A percentile compares a stretch with the other conserved stretches of the same genome.
These are phyloP conservation scores for Aspergillus sclerotiicarbonarius DNA, from an alignment of 495 filamentous ascomycete genomes.

Conservation along the genomic window DNA sequence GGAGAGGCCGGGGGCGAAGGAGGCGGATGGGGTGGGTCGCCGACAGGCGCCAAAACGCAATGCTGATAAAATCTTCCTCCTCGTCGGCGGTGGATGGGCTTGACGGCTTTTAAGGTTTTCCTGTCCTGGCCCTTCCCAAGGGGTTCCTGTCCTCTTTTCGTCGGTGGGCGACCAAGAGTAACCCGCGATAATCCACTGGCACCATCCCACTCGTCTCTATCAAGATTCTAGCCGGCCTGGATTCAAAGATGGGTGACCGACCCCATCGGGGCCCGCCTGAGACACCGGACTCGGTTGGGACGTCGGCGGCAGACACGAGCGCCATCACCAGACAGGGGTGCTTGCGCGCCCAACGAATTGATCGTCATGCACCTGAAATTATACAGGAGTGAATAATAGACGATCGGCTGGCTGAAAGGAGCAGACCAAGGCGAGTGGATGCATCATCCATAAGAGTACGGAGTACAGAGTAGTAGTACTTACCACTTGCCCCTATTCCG, in stretches of 20 bases:
- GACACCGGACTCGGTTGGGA: neutral
- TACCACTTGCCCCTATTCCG: too few species aligned
- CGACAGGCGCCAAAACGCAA: slow-evolving; percentile 1
- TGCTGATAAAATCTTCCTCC: slow-evolving; percentile 1
- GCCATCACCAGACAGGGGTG: neutral
- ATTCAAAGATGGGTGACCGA: neutral
- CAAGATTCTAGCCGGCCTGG: neutral
- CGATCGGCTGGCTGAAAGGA: neutral
- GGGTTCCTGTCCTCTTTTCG: neutral
- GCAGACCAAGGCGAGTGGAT: neutral
- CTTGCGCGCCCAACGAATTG: neutral
- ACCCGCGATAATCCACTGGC: too few species aligned
- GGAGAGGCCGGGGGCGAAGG: slow-evolving; percentile 13
- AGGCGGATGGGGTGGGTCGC: slow-evolving; percentile 11
- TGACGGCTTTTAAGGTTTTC: neutral
- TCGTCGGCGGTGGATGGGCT: neutral
- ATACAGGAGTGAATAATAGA: neutral
- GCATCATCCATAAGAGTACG: too few species aligned
- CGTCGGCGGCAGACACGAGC: neutral
- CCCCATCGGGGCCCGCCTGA: neutral
- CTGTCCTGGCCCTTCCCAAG: neutral
- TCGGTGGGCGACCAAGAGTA: neutral
- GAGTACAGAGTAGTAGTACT: too few species aligned
- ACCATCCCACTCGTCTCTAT: too few species aligned
- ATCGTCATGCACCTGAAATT: neutral